Evolutionary conservation across 1,284 basidiomycete genomes (phyloP).

Genomic region (Pyrrhoderma lamaoense): DNA sequence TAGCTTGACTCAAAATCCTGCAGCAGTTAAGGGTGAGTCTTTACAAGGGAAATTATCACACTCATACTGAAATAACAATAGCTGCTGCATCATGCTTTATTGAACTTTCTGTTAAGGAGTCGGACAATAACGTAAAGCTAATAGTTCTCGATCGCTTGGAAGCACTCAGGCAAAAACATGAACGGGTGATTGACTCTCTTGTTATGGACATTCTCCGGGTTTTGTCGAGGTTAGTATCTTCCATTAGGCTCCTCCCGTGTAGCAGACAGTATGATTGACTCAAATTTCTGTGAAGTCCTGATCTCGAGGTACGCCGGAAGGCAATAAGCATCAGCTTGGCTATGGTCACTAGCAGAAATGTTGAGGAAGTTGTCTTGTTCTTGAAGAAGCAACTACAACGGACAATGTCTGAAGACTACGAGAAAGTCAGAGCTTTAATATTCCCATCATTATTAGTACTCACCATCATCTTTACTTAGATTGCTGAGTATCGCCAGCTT

Average conservation of each 20-base stretch:
- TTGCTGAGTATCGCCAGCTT: constrained; percentile 91
- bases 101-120: constrained; percentile 88
- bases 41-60: not conserved
- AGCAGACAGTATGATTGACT: not conserved
- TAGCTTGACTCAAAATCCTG: constrained; percentile 90
- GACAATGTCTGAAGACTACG: constrained; percentile 81
- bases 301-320: constrained; percentile 95
- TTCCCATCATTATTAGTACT: not conserved
- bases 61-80: constrained; percentile 26
- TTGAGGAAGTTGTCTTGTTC: constrained; percentile 96
- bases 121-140: constrained; percentile 98
- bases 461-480: constrained; percentile 37
- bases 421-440: constrained; percentile 49
- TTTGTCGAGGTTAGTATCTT: constrained; percentile 55
- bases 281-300: constrained; percentile 50
- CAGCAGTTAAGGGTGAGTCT: constrained; percentile 81
- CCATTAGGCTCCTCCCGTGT: not conserved
- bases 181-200: constrained; percentile 85
- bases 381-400: constrained; percentile 97
- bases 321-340: constrained; percentile 86
- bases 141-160: constrained; percentile 96
- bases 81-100: constrained; percentile 89
- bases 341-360: constrained; percentile 92
- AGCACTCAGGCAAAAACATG: constrained; percentile 77
- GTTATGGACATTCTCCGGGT: constrained; percentile 97